phyloP scores from a whole-genome alignment of 1,139 yeast species.

The Kodamaea sp. region DNA sequence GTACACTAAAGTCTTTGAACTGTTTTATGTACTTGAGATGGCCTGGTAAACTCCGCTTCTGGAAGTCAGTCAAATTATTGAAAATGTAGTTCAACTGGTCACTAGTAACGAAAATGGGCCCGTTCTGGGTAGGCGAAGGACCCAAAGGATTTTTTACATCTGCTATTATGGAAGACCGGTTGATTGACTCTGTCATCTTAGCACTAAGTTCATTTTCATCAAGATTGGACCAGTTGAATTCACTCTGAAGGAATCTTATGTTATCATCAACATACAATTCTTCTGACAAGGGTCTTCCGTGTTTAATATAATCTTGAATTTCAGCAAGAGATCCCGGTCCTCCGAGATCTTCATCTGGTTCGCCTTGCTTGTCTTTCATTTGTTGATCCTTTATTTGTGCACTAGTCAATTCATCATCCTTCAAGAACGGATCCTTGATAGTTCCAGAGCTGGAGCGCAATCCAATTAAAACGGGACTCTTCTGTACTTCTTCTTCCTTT shows the following conservation, averaged over 20 bases:
- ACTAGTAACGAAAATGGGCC: constrained; percentile 25
- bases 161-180: background rate
- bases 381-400: constrained; percentile 48
- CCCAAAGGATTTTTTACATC: constrained; percentile 1
- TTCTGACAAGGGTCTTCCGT: constrained; percentile 17
- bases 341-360: constrained; percentile 5
- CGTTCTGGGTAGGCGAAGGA: constrained; percentile 10
- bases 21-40: constrained; percentile 43
- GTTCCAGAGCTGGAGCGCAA: constrained; percentile 1
- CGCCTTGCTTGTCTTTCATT: constrained; percentile 26
- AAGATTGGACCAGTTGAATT: constrained; percentile 30
- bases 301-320: constrained; percentile 3
- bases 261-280: constrained; percentile 39
- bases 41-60: constrained; percentile 34
- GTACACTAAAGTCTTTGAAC: constrained; percentile 36
- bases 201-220: constrained; percentile 9
- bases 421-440: constrained; percentile 37
- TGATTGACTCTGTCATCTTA: constrained; percentile 4
- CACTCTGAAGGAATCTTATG: constrained; percentile 32
- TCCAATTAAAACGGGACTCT: background rate
- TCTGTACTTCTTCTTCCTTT: constrained; percentile 1
- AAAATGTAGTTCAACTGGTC: constrained; percentile 33
- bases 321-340: background rate
- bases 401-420: constrained; percentile 46
- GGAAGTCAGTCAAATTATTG: constrained; percentile 28